Conservation (phyloP, 768 basidiomycete genomes). For the Leucogyrophana mollusca region DNA sequence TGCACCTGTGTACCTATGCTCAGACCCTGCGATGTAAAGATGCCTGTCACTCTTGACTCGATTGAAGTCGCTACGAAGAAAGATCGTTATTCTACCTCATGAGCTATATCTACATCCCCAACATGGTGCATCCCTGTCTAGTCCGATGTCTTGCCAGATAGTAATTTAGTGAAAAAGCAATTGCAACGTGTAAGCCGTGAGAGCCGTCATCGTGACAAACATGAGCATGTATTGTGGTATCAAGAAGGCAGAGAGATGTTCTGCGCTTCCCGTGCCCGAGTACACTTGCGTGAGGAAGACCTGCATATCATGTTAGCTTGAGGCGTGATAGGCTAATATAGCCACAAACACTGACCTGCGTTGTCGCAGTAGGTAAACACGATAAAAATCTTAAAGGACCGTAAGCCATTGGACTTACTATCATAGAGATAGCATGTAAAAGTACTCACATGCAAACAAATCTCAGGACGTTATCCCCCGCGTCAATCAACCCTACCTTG, state of each 20-base stretch:
- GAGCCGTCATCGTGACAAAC: constrained; percentile 35
- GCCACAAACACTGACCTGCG: constrained; percentile 54
- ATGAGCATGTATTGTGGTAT: constrained; percentile 53
- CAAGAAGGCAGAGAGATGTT: constrained; percentile 60
- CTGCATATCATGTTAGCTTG: constrained; percentile 24
- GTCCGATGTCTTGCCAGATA: not conserved
- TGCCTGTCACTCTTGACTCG: no score
- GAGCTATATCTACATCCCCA: no score
- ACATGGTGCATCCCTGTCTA: no score
- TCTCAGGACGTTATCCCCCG: constrained; percentile 55
- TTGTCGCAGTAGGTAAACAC: constrained; percentile 60
- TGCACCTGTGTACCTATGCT: no score
- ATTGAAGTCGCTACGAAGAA: no score
- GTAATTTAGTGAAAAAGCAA: constrained; percentile 31
- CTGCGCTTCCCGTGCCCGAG: constrained; percentile 62
- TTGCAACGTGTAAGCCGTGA: constrained; percentile 36
- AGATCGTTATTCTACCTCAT: no score
- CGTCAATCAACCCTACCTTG: constrained; percentile 42
- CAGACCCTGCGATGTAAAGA: no score
- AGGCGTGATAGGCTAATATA: not conserved
- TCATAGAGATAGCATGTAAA: not conserved
- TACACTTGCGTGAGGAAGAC: constrained; percentile 66
- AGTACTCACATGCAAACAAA: constrained; percentile 67
- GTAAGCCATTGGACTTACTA: not conserved
- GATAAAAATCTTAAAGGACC: constrained; percentile 46